phyloP scores from a whole-genome alignment of 805 yeast species.

The Saccharomycopsis fermentans region DNA sequence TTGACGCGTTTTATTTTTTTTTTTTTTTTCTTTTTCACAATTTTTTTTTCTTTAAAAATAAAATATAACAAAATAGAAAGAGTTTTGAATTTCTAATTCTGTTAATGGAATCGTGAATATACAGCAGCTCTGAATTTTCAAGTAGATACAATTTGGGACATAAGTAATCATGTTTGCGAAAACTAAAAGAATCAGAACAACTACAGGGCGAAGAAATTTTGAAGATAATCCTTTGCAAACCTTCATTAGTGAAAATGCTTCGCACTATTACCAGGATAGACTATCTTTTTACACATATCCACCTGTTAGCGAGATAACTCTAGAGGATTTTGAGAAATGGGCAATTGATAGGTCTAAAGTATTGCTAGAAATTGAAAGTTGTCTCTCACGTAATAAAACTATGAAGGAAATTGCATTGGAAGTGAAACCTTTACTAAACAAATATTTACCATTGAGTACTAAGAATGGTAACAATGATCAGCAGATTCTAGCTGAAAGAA shows the following conservation, averaged over 20 bases:
- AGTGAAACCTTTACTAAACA: conserved; percentile 55
- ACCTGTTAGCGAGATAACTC: conserved; percentile 76
- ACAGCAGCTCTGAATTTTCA: too few relatives aligned
- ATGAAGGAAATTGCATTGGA: conserved; percentile 54
- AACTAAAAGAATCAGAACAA: conserved; percentile 37
- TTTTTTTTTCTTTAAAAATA: too few relatives aligned
- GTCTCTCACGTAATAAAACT: conserved; percentile 51
- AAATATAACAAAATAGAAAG: too few relatives aligned
- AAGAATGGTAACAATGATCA: conserved; percentile 25
- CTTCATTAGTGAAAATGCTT: conserved; percentile 22
- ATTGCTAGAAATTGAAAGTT: conserved; percentile 74
- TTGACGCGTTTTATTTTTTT: neutral
- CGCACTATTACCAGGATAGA: conserved; percentile 42
- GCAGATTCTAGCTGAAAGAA: conserved; percentile 46
- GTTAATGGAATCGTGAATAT: too few relatives aligned
- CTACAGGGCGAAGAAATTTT: conserved; percentile 64
- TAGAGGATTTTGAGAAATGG: conserved; percentile 92
- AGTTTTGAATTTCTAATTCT: too few relatives aligned
- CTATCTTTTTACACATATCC: conserved; percentile 68
- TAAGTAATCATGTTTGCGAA: conserved; percentile 14
- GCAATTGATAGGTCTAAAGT: conserved; percentile 85
- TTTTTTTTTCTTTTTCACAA: neutral
- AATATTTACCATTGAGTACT: conserved; percentile 52
- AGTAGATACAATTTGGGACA: neutral
- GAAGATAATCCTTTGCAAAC: conserved; percentile 28